phyloP scores from a whole-genome alignment of 805 yeast species.

The Lipomyces orientalis region DNA sequence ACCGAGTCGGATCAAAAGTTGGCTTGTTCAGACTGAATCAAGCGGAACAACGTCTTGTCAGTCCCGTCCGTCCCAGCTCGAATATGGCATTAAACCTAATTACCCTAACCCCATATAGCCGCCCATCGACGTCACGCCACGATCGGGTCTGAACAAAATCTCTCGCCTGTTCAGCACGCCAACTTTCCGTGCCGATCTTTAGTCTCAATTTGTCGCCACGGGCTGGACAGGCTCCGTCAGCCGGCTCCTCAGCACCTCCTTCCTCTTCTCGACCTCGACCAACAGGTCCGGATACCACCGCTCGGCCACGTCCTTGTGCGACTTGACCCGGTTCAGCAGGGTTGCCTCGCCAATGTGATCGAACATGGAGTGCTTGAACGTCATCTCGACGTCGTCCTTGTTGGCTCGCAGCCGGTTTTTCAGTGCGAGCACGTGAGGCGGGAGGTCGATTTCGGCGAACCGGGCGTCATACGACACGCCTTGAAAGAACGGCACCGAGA shows the following conservation, averaged over 20 bases:
- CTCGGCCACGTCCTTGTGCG: constrained; percentile 51
- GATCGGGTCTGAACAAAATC: too few relatives aligned
- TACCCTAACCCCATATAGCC: too few relatives aligned
- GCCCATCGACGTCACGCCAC: too few relatives aligned
- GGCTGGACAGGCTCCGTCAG: too few relatives aligned
- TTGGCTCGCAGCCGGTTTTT: constrained; percentile 19
- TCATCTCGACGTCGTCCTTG: constrained; percentile 30
- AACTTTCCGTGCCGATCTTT: too few relatives aligned
- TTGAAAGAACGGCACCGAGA: constrained; percentile 57
- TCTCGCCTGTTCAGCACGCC: too few relatives aligned
- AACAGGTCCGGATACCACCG: constrained; percentile 50
- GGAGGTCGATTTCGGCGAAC: constrained; percentile 30
- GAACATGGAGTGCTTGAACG: constrained; percentile 32
- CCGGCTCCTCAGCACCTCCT: constrained; percentile 20
- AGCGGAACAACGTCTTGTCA: too few relatives aligned
- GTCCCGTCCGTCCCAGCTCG: too few relatives aligned
- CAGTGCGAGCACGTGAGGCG: constrained; percentile 21
- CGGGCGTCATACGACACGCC: constrained; percentile 42
- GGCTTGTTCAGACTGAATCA: too few relatives aligned
- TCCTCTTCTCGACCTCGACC: constrained; percentile 17
- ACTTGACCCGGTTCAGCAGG: constrained; percentile 49
- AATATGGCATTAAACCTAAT: too few relatives aligned
- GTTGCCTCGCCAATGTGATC: constrained; percentile 50
- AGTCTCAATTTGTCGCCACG: too few relatives aligned
- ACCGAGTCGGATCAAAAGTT: too few relatives aligned